Percentiles rank a stretch among this genome's conserved stretches.
These are phyloP conservation scores for Ophiostoma australiae DNA, from an alignment of 2,329 filamentous ascomycete genomes.

Conservation along the genomic window DNA sequence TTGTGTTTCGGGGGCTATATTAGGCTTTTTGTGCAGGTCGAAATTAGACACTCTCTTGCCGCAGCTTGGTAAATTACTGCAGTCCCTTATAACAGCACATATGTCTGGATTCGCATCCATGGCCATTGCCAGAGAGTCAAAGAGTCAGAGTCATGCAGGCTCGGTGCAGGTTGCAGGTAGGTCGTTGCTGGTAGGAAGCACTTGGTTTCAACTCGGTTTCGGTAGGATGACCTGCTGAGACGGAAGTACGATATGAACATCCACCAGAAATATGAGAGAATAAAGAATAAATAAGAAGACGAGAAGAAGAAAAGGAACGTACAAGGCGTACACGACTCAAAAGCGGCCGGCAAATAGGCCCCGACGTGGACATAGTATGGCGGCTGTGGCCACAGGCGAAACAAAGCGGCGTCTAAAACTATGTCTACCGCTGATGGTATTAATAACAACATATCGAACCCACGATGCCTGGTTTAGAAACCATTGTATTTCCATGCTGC, in stretches of 20 bases:
- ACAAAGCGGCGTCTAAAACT: neutral
- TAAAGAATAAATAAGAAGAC: neutral
- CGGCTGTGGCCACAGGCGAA: neutral
- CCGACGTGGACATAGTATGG: neutral
- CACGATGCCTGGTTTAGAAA: no score
- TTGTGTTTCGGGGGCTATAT: constrained; percentile 2
- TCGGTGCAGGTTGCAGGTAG: neutral
- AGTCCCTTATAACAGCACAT: neutral
- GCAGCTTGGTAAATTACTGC: neutral
- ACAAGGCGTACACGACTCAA: neutral
- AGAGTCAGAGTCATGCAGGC: neutral
- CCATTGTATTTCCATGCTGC: neutral
- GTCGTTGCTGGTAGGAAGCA: no score
- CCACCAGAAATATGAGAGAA: neutral
- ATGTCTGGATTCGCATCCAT: neutral
- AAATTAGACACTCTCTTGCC: neutral
- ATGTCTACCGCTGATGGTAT: neutral
- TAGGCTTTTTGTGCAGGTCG: neutral
- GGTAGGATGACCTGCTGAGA: neutral
- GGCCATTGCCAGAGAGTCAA: neutral
- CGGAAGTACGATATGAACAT: neutral
- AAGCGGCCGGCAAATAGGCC: neutral
- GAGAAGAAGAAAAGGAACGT: neutral
- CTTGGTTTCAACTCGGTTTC: neutral
- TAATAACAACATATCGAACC: neutral